These are phyloP conservation scores for Cryptomeria japonica DNA, from an alignment of 75 land plant genomes.

Conservation along the genomic window DNA sequence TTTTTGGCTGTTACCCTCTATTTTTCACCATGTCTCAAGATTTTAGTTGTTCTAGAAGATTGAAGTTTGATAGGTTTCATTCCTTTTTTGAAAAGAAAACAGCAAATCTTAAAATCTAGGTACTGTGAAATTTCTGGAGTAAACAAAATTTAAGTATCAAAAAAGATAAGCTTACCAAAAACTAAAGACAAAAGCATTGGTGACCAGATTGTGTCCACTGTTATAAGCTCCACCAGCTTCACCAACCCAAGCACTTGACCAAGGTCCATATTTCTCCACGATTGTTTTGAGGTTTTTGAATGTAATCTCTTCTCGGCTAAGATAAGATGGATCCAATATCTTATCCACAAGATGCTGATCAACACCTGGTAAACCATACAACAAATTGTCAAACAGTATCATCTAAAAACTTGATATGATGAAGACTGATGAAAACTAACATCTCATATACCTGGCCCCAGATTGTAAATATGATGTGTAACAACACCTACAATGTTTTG, in stretches of 20 bases:
- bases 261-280: slow-evolving; percentile 29
- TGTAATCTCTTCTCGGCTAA: slow-evolving; percentile 50
- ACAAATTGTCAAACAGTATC: not conserved
- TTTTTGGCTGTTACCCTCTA: not conserved
- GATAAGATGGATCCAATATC: slow-evolving; percentile 69
- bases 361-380: slow-evolving; percentile 35
- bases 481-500: slow-evolving; percentile 45
- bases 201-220: slow-evolving; percentile 76
- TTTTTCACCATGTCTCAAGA: not conserved
- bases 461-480: slow-evolving; percentile 90
- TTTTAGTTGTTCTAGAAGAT: not conserved
- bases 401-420: not conserved
- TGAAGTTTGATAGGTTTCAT: not conserved
- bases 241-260: slow-evolving; percentile 79
- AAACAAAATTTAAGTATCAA: not conserved
- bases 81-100: not conserved
- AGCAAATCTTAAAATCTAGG: not conserved
- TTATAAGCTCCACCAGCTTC: slow-evolving; percentile 96
- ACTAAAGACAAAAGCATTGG: slow-evolving; percentile 80
- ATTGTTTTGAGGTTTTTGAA: slow-evolving; percentile 48
- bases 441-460: slow-evolving; percentile 68
- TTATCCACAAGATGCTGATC: slow-evolving; percentile 56
- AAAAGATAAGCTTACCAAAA: slow-evolving; percentile 62
- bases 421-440: not conserved
- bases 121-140: not conserved